These are phyloP conservation scores for Aphanomyces stellatus DNA, from an alignment of 352 stramenopile genomes.

Conservation along the genomic window DNA sequence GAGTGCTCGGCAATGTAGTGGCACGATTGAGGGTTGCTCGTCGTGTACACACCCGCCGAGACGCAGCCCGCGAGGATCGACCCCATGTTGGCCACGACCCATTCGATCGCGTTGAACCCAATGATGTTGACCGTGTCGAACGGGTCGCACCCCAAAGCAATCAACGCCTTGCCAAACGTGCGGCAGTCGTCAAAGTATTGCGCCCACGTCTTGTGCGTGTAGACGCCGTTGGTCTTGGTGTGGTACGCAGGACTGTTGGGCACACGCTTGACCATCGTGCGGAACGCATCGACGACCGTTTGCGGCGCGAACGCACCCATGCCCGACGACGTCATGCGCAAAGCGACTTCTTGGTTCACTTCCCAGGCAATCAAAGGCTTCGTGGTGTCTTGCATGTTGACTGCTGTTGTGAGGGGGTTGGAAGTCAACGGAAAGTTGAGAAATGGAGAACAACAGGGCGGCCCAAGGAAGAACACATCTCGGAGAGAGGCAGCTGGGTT, in stretches of 20 bases:
- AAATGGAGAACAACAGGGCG: too few relatives aligned
- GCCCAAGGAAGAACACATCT: too few relatives aligned
- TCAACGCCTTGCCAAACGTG: constrained; percentile 64
- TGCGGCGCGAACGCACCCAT: constrained; percentile 32
- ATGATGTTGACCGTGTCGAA: constrained; percentile 60
- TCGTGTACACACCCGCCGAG: constrained; percentile 21
- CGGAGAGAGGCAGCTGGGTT: too few relatives aligned
- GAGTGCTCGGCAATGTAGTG: too few relatives aligned
- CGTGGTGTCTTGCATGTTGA: too few relatives aligned
- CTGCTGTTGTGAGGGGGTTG: too few relatives aligned
- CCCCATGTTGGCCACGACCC: background rate
- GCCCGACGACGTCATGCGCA: constrained; percentile 51
- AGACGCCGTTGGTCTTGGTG: constrained; percentile 56
- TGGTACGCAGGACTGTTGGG: constrained; percentile 49
- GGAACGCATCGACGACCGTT: constrained; percentile 52
- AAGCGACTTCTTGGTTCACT: constrained; percentile 74
- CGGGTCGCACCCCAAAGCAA: constrained; percentile 54
- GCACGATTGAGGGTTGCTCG: background rate
- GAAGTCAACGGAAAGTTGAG: too few relatives aligned
- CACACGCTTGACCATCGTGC: constrained; percentile 45
- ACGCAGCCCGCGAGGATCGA: constrained; percentile 30
- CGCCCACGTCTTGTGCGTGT: background rate
- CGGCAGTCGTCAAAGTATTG: background rate
- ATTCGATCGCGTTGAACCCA: constrained; percentile 9
- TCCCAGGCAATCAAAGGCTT: constrained; percentile 44